Evolutionary conservation across 768 basidiomycete species (phyloP), one percentile per base, ranked within the genome.

Genomic region (Xerocomellus dryophilus): DNA sequence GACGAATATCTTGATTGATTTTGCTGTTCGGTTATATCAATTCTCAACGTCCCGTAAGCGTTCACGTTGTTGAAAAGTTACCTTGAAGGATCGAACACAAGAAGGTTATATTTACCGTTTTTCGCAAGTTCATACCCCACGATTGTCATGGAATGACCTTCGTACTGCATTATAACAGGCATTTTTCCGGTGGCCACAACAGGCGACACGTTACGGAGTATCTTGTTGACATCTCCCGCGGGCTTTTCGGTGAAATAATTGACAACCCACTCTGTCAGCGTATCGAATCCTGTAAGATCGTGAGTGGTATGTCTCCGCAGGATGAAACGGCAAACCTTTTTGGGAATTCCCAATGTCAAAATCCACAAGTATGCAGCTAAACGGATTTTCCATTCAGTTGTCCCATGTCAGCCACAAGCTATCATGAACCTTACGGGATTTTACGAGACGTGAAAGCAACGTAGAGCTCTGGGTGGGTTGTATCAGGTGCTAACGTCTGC

Each of bases 121-220:
- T 78, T 81, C 49, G 74, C 76, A 36, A 85, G 70, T 68, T 95
- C 91, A 61, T 88, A 94, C 2, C 93, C 93, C 3, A 97, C 78
- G 12, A 97, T 83, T 5, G 87, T 86, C 23, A 88, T 73, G n/a
- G 93, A 97, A 72, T 97, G 93, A 0, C 92, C 91, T 7, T 78
- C 67, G 63, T 90, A 84, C 74, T 96, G 86, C 46, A 96, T 73
- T 40, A 96, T 85, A 29, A 97, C 64, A 9, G 93, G 93, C 81
- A 92, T 85, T 61, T 79, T 83, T 20, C 81, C 69, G 0, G 88
- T 86, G 25, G 75, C 66, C 10, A 75, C 60, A 8, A 94, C 76
- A 5, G 84, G 76, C 0, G 76, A 73, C 2, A 78, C 77, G 1
- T 69, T 71, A 41, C 74, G 75, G 53, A 90, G 73, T 14, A 74